These are phyloP conservation scores for Amauroascus verrucosus DNA, from an alignment of 2,329 filamentous ascomycete species.

Conservation along the genomic window DNA sequence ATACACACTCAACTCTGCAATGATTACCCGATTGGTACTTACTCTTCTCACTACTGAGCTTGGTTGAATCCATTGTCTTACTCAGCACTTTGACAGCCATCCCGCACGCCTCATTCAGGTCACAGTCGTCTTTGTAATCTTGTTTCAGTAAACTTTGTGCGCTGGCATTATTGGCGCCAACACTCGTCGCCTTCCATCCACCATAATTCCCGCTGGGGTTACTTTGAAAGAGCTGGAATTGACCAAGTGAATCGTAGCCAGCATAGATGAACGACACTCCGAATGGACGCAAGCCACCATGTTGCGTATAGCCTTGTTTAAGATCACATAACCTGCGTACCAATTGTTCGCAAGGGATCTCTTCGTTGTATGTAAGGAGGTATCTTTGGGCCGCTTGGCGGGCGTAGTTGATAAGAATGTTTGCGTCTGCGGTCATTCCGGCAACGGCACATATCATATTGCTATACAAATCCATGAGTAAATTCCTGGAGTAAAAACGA, in stretches of 20 bases:
- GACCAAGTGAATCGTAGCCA: constrained; percentile 86
- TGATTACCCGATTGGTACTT: constrained; percentile 33
- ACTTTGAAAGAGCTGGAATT: constrained; percentile 98
- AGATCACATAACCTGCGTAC: constrained; percentile 93
- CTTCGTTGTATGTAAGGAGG: constrained; percentile 98
- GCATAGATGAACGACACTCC: constrained; percentile 99
- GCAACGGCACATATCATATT: constrained; percentile 99
- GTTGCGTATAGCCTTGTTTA: constrained; percentile 98
- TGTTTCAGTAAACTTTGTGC: constrained; percentile 96
- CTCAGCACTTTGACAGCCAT: constrained; percentile 97
- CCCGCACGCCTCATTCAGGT: constrained; percentile 88
- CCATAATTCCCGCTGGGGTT: constrained; percentile 98
- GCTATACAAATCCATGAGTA: constrained; percentile 41
- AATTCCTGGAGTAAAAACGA: neutral
- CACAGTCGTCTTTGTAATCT: constrained; percentile 98
- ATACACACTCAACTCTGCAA: neutral
- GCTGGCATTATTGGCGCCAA: constrained; percentile 95
- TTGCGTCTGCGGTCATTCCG: constrained; percentile 98
- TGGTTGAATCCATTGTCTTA: constrained; percentile 99
- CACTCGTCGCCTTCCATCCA: constrained; percentile 97
- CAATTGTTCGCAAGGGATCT: constrained; percentile 97
- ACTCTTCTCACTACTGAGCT: constrained; percentile 99
- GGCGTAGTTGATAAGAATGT: constrained; percentile 99
- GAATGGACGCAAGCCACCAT: constrained; percentile 94
- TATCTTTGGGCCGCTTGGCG: constrained; percentile 94